Evolutionary conservation across 164 flowering plant species (phyloP), one percentile per base, ranked within the genome.

Genomic region (Vitis riparia): DNA sequence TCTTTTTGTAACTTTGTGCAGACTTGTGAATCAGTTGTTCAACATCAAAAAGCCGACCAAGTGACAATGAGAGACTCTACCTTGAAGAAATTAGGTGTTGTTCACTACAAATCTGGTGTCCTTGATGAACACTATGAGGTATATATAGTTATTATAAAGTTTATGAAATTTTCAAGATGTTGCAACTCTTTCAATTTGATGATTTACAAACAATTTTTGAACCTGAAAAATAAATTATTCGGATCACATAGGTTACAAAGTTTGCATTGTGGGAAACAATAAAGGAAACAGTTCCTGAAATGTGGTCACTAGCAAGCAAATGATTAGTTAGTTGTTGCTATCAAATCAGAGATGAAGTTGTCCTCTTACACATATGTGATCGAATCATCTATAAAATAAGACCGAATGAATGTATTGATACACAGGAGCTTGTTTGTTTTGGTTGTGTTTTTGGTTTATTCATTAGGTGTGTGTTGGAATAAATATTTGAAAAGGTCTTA

Each of bases 21-120:
- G 98, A 88, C 92, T 0, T 91, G 97, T 79, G 97, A 93, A 77
- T 82, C 92, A 3, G 97, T 95, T 0, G 88, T 84, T 50, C 92
- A 93, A 64, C 92, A 90, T n/a, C 68, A 91, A 53, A 91, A 89
- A 81, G 84, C 84, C 5, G 98, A 95, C 0, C 88, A 81, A 75
- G 90, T 77, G 0, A 82, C 87, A 1, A 89, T 86, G 56, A 83
- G 79, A 68, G 98, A 91, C 37, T 86, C 90, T 9, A 93, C 32
- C 55, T 72, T 93, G 69, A 87, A 85, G 63, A 83, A 83, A 51
- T 59, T 93, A 56, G 98, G 97, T 5, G 85, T 86, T 14, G 61
- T 68, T 8, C 98, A 93, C 78, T 83, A 84, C 75, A 86, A 77
- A 68, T 82, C 82, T 62, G 93, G 93, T 0, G 92, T 91, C 0